These are phyloP conservation scores for Petasospora fabianii DNA, from an alignment of 1,139 yeast species.

Conservation along the genomic window DNA sequence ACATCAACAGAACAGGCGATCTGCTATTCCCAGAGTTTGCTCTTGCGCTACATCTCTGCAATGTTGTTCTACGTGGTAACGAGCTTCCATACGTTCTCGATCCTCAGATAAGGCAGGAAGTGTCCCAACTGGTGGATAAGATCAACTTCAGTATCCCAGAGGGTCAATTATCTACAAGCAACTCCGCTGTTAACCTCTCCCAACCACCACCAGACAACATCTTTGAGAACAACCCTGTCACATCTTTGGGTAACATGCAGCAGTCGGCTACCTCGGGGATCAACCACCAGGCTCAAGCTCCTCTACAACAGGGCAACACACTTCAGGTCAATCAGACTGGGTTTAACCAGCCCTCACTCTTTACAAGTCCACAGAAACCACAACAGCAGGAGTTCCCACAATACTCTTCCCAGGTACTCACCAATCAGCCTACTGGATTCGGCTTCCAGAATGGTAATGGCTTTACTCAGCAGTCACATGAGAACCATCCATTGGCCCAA, in stretches of 20 bases:
- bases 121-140: conserved; percentile 80
- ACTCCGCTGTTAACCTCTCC: not conserved
- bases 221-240: conserved; percentile 18
- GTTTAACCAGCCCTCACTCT: conserved; percentile 22
- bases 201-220: conserved; percentile 11
- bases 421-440: conserved; percentile 34
- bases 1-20: conserved; percentile 80
- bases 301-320: conserved; percentile 4
- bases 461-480: not conserved
- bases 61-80: conserved; percentile 72
- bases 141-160: conserved; percentile 79
- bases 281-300: conserved; percentile 1
- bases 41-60: conserved; percentile 84
- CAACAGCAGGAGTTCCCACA: conserved; percentile 5
- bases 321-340: conserved; percentile 15
- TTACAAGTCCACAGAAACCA: conserved; percentile 25
- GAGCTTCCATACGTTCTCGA: conserved; percentile 72
- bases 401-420: conserved; percentile 16
- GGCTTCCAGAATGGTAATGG: conserved; percentile 20
- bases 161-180: conserved; percentile 26
- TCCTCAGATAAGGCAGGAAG: conserved; percentile 74
- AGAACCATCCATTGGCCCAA: not conserved
- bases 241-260: not conserved
- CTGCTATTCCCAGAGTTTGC: conserved; percentile 94
- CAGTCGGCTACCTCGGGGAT: not conserved